Evolutionary conservation across 2,329 filamentous ascomycete genomes (phyloP).

Genomic region (Zymoseptoria ardabiliae): DNA sequence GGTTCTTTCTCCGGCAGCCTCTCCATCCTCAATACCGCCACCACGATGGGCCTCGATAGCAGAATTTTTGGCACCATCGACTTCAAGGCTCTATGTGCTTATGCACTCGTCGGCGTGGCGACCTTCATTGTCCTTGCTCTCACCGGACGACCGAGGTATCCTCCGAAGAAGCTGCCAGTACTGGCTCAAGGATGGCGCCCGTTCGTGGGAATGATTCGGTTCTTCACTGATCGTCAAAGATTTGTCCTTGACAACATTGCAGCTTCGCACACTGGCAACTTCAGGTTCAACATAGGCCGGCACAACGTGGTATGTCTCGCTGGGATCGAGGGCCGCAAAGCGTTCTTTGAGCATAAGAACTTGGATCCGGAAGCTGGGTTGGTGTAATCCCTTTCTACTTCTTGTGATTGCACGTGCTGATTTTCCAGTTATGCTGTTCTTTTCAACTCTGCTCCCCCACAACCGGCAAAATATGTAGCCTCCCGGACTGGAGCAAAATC

Average conservation of each 20-base stretch:
- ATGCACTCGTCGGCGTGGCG: neutral
- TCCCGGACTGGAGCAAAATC: conserved; percentile 12
- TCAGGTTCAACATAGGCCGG: conserved; percentile 44
- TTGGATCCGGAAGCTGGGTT: conserved; percentile 38
- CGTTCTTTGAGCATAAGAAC: conserved; percentile 42
- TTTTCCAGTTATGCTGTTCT: conserved; percentile 22
- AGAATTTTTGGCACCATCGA: too few relatives aligned
- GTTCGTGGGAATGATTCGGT: neutral
- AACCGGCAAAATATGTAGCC: conserved; percentile 16
- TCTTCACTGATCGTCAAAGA: neutral
- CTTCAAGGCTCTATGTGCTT: neutral
- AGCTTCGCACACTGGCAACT: conserved; percentile 35
- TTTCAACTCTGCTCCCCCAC: conserved; percentile 23
- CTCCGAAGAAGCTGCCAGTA: neutral
- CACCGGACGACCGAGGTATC: neutral
- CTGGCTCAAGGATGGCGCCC: neutral
- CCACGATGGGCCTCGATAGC: too few relatives aligned
- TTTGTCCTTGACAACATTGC: neutral
- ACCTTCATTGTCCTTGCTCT: neutral
- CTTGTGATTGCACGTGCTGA: too few relatives aligned
- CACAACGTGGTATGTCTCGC: conserved; percentile 40
- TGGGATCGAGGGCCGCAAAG: conserved; percentile 36
- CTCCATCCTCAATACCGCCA: too few relatives aligned
- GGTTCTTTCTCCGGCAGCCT: too few relatives aligned
- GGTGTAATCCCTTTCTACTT: neutral